A percentile compares a stretch with the other conserved stretches of the same genome.
Conservation (phyloP, 2,329 filamentous ascomycete genomes). For the Clarireedia hainanense region DNA sequence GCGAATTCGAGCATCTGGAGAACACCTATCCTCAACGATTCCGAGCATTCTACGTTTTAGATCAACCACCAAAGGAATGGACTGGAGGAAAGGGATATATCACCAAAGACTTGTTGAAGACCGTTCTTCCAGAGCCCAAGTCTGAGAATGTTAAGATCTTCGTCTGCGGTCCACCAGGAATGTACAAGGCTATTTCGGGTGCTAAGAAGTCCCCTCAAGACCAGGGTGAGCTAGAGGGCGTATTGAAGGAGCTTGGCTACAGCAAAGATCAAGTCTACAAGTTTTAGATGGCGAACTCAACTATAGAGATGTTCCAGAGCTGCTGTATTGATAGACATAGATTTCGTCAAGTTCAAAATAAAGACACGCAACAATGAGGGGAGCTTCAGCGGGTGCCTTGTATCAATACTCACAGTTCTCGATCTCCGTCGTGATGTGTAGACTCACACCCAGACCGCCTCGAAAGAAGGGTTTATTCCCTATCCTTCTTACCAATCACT, state of each 20-base stretch:
- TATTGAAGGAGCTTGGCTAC: constrained; percentile 79
- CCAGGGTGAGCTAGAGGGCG: constrained; percentile 77
- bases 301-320: neutral
- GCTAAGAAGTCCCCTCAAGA: constrained; percentile 86
- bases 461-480: too few species aligned
- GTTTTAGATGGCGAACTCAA: constrained; percentile 48
- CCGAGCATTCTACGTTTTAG: constrained; percentile 87
- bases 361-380: too few species aligned
- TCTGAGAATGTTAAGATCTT: constrained; percentile 91
- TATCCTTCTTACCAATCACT: too few species aligned
- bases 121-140: constrained; percentile 87
- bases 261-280: constrained; percentile 90
- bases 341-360: neutral
- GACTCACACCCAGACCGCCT: too few species aligned
- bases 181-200: constrained; percentile 92
- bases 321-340: constrained; percentile 7
- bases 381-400: too few species aligned
- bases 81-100: constrained; percentile 70
- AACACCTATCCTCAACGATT: constrained; percentile 94
- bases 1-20: constrained; percentile 78
- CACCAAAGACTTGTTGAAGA: constrained; percentile 88
- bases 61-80: constrained; percentile 77
- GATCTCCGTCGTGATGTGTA: too few species aligned
- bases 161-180: constrained; percentile 82
- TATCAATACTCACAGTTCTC: too few species aligned